Evolutionary conservation across 2,329 filamentous ascomycete species (phyloP).

Genomic region (Chaetomiaceae sp.): DNA sequence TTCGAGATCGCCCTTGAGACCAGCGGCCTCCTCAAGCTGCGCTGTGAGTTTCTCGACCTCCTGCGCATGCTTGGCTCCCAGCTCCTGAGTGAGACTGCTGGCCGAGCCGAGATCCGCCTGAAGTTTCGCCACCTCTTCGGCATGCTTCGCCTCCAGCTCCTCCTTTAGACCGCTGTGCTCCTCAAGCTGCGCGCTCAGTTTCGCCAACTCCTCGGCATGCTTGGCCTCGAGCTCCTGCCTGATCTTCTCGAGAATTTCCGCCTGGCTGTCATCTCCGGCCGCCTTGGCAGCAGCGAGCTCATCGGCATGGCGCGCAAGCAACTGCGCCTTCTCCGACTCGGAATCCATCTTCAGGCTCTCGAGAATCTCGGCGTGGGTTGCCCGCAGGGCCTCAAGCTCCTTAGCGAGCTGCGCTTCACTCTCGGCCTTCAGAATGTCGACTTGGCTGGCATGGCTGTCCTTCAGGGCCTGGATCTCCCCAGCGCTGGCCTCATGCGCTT

Average conservation of each 20-base stretch:
- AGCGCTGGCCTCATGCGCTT: slow-evolving; percentile 43
- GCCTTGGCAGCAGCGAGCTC: slow-evolving; percentile 24
- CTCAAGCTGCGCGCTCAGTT: slow-evolving; percentile 29
- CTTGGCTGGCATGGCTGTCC: slow-evolving; percentile 45
- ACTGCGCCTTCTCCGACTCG: slow-evolving; percentile 34
- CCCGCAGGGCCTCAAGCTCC: slow-evolving; percentile 35
- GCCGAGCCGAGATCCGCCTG: slow-evolving; percentile 27
- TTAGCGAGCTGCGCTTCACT: slow-evolving; percentile 30
- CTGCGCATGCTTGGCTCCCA: slow-evolving; percentile 30
- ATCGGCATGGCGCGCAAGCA: slow-evolving; percentile 29
- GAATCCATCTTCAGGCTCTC: slow-evolving; percentile 38
- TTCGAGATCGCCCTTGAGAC: slow-evolving; percentile 24
- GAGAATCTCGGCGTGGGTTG: slow-evolving; percentile 39
- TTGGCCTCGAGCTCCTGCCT: slow-evolving; percentile 27
- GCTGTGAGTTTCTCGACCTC: slow-evolving; percentile 27
- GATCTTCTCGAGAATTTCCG: slow-evolving; percentile 23
- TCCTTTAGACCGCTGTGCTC: slow-evolving; percentile 25
- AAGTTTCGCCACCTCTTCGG: slow-evolving; percentile 27
- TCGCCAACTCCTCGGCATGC: slow-evolving; percentile 28
- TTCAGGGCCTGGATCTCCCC: slow-evolving; percentile 49
- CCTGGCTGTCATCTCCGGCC: slow-evolving; percentile 22
- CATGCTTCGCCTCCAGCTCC: slow-evolving; percentile 27
- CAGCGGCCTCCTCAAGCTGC: slow-evolving; percentile 30
- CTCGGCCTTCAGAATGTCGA: slow-evolving; percentile 25
- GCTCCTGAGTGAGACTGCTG: slow-evolving; percentile 13